Conservation (phyloP, 108 stramenopile species). For the Cyclotella atomus region DNA sequence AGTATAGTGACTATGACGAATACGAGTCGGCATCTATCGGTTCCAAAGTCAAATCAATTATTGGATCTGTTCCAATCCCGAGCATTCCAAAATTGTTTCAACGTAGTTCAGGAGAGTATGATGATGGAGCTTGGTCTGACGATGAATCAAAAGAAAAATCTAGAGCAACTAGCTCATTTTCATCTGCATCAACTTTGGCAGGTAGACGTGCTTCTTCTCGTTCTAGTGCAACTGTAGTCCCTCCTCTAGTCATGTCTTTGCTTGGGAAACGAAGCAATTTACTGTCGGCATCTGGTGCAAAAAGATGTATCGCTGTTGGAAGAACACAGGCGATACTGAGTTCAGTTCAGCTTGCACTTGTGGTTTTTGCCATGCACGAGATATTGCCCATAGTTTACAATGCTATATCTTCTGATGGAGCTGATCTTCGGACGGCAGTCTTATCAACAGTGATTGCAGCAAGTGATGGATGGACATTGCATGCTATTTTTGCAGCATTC, state of each 20-base stretch:
- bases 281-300: slow-evolving; percentile 21
- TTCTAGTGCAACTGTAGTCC: slow-evolving; percentile 9
- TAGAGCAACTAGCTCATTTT: background rate
- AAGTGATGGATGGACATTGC: slow-evolving; percentile 63
- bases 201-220: background rate
- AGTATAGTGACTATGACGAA: slow-evolving; percentile 31
- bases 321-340: slow-evolving; percentile 60
- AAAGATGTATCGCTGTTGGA: slow-evolving; percentile 52
- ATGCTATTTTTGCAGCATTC: slow-evolving; percentile 58
- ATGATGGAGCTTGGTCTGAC: slow-evolving; percentile 53
- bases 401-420: slow-evolving; percentile 6
- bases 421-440: slow-evolving; percentile 18
- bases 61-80: slow-evolving; percentile 42
- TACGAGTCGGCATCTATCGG: slow-evolving; percentile 37
- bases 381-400: slow-evolving; percentile 31
- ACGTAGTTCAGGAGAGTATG: slow-evolving; percentile 19
- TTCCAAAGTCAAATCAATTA: slow-evolving; percentile 32
- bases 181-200: slow-evolving; percentile 1
- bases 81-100: slow-evolving; percentile 23
- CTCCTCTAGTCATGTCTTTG: slow-evolving; percentile 35
- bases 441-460: slow-evolving; percentile 28
- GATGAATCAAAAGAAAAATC: slow-evolving; percentile 36
- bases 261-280: slow-evolving; percentile 40
- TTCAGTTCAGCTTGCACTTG: slow-evolving; percentile 41
- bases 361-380: slow-evolving; percentile 49